Evolutionary conservation across 805 yeast genomes (phyloP).

Genomic region (Suhomyces canberraensis): DNA sequence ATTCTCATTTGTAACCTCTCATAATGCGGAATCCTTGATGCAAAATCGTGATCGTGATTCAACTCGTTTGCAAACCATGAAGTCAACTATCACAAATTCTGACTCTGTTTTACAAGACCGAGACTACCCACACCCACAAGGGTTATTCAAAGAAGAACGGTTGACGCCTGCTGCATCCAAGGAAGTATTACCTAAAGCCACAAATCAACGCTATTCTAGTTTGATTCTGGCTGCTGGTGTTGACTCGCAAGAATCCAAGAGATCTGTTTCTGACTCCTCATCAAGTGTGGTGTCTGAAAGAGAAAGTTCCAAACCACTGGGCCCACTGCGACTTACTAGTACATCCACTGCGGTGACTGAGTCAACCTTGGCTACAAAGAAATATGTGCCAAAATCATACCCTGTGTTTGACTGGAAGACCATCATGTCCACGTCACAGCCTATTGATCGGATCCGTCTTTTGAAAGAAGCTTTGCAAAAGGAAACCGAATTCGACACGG

Average conservation of each 20-base stretch:
- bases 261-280: neutral
- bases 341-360: conserved; percentile 1
- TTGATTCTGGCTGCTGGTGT: conserved; percentile 12
- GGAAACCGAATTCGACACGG: conserved; percentile 49
- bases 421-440: conserved; percentile 38
- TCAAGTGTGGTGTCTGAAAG: neutral
- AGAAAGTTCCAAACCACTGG: neutral
- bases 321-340: neutral
- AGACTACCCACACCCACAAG: conserved; percentile 10
- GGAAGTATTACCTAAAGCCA: conserved; percentile 6
- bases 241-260: neutral
- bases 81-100: conserved; percentile 6
- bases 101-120: conserved; percentile 27
- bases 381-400: conserved; percentile 13
- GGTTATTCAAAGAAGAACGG: conserved; percentile 25
- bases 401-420: conserved; percentile 42
- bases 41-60: neutral
- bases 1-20: conserved; percentile 2
- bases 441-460: conserved; percentile 39
- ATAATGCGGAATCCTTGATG: neutral
- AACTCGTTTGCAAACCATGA: neutral
- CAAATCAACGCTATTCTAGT: conserved; percentile 23
- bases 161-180: conserved; percentile 19
- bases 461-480: conserved; percentile 42
- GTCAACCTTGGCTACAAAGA: conserved; percentile 1